Conservation (phyloP, 179 eudicot genomes). For the Gypsophila paniculata region DNA sequence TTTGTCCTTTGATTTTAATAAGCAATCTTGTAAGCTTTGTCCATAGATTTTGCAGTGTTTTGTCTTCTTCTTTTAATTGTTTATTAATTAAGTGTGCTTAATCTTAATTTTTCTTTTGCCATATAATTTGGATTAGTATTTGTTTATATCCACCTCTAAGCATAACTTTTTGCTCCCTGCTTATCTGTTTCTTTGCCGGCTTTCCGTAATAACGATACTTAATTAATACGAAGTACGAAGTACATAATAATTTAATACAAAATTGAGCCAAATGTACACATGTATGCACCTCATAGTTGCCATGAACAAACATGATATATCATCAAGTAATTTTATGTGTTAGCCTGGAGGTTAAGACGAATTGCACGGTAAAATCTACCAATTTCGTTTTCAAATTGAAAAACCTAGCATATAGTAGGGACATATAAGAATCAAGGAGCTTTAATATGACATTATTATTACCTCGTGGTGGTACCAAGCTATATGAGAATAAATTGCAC, state of each 20-base stretch:
- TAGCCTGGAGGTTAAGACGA: no score
- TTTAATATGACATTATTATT: not conserved
- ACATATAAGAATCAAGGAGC: no score
- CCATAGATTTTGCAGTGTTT: constrained; percentile 30
- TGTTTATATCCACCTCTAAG: constrained; percentile 21
- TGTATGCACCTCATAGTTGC: constrained; percentile 3
- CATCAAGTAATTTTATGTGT: not conserved
- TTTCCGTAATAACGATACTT: constrained; percentile 16
- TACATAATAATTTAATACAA: not conserved
- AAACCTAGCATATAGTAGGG: not conserved
- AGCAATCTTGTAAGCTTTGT: constrained; percentile 22
- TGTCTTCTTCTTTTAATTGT: constrained; percentile 22
- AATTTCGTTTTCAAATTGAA: not conserved
- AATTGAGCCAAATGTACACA: constrained; percentile 13
- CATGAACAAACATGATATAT: not conserved
- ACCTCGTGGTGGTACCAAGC: not conserved
- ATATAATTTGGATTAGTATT: not conserved
- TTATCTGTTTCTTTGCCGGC: constrained; percentile 25
- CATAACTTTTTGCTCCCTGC: constrained; percentile 24
- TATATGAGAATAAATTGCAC: not conserved
- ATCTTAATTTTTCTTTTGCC: constrained; percentile 12
- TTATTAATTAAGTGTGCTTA: constrained; percentile 15
- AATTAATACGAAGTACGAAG: not conserved
- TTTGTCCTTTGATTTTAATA: constrained; percentile 22
- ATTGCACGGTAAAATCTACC: not conserved